Conservation (phyloP, 2,329 filamentous ascomycete genomes). For the Westerdykella ornata region DNA sequence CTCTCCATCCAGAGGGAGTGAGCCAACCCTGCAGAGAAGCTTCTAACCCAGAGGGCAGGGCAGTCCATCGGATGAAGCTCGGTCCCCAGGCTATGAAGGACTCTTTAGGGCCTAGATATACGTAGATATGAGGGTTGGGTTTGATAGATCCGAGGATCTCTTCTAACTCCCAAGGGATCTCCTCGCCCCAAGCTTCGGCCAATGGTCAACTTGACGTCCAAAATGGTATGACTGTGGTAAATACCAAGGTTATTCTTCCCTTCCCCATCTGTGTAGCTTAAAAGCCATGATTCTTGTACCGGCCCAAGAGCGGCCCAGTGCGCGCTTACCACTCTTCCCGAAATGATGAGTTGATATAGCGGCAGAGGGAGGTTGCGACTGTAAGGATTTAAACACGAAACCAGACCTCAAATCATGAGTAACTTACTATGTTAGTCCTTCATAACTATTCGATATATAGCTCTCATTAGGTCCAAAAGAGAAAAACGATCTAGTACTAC, state of each 20-base stretch:
- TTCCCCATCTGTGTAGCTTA: constrained; percentile 25
- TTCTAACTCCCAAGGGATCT: constrained; percentile 18
- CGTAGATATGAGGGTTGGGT: constrained; percentile 26
- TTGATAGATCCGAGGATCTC: constrained; percentile 18
- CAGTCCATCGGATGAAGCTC: constrained; percentile 28
- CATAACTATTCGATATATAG: constrained; percentile 28
- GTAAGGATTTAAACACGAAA: constrained; percentile 4
- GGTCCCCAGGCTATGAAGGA: constrained; percentile 35
- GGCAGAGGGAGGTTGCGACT: constrained; percentile 27
- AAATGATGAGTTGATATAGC: constrained; percentile 21
- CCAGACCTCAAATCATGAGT: neutral
- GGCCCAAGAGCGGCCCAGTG: constrained; percentile 30
- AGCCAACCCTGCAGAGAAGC: constrained; percentile 32
- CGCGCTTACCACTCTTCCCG: constrained; percentile 21
- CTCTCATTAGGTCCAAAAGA: constrained; percentile 31
- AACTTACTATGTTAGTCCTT: constrained; percentile 28
- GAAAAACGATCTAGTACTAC: constrained; percentile 24
- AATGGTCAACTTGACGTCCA: neutral
- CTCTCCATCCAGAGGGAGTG: constrained; percentile 33
- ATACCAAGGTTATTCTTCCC: constrained; percentile 22
- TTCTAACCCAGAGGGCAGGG: constrained; percentile 23
- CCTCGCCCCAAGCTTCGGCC: constrained; percentile 17
- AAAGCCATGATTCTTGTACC: constrained; percentile 27
- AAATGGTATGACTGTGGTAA: neutral
- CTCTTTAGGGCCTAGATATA: constrained; percentile 23